These are phyloP conservation scores for Psilocybe tampanensis DNA, from an alignment of 768 basidiomycete species.

Conservation along the genomic window DNA sequence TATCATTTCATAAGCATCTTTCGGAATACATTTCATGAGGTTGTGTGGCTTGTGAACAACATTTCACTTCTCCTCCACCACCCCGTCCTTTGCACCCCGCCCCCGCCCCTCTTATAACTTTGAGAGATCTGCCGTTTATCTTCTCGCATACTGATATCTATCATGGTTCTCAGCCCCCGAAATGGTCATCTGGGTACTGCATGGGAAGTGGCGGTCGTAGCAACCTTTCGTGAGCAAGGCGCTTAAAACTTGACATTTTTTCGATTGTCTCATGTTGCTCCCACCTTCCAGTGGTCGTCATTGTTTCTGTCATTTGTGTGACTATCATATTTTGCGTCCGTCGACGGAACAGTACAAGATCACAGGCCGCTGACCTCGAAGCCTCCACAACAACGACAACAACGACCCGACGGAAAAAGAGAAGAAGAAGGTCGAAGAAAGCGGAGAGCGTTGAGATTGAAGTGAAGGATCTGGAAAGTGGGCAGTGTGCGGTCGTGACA, in stretches of 20 bases:
- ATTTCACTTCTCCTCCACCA: not conserved
- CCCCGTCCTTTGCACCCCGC: too few species aligned
- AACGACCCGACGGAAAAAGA: constrained; percentile 1
- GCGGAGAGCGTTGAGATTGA: constrained; percentile 3
- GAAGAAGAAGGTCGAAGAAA: constrained; percentile 6
- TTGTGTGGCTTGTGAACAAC: not conserved
- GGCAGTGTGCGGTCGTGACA: not conserved
- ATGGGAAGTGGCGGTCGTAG: constrained; percentile 41
- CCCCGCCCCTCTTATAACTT: not conserved
- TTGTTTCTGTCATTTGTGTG: constrained; percentile 26
- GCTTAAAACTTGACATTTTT: not conserved
- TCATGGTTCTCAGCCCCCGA: constrained; percentile 26
- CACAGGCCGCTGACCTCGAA: constrained; percentile 2
- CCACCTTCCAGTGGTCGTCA: constrained; percentile 22
- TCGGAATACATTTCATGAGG: not conserved
- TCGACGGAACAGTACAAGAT: constrained; percentile 23
- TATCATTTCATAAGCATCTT: not conserved
- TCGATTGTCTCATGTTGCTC: not conserved
- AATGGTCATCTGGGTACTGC: constrained; percentile 33
- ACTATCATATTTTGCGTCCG: constrained; percentile 29
- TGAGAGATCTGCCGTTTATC: not conserved
- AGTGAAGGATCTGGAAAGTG: constrained; percentile 13
- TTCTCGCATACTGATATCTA: constrained; percentile 1
- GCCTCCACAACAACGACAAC: not conserved
- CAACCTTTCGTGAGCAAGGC: constrained; percentile 31